phyloP scores from a whole-genome alignment of 331 rosid genomes.

The Erythrophleum ivorense region DNA sequence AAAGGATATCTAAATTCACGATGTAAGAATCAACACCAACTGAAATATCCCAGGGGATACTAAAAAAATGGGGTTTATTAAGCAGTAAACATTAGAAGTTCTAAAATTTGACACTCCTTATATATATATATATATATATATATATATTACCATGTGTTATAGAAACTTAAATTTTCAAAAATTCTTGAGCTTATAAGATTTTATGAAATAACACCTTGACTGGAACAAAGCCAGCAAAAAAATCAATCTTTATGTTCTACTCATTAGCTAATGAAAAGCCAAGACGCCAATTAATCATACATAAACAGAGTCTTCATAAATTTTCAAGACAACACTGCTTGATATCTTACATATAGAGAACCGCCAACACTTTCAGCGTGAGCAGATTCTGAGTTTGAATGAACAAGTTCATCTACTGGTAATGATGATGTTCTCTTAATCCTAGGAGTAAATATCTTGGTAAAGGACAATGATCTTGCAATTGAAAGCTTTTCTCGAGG shows the following conservation, averaged over 20 bases:
- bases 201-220: constrained; percentile 20
- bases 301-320: neutral
- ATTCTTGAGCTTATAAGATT: neutral
- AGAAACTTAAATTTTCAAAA: constrained; percentile 1
- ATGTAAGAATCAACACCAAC: constrained; percentile 27
- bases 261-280: constrained; percentile 11
- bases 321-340: constrained; percentile 1
- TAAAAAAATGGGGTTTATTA: neutral
- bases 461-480: constrained; percentile 72
- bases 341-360: constrained; percentile 61
- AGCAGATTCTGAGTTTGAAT: constrained; percentile 55
- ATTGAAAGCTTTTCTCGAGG: constrained; percentile 64
- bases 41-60: constrained; percentile 8
- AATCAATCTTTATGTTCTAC: constrained; percentile 16
- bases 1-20: constrained; percentile 23
- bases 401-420: constrained; percentile 76
- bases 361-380: constrained; percentile 62
- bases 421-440: constrained; percentile 86
- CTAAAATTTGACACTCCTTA: neutral
- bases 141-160: constrained; percentile 14
- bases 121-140: neutral
- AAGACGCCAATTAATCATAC: neutral
- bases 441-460: constrained; percentile 73
- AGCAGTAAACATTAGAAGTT: neutral
- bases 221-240: constrained; percentile 29